Evolutionary conservation across 495 filamentous ascomycete species (phyloP).

Genomic region (Ascobolus immersus): DNA sequence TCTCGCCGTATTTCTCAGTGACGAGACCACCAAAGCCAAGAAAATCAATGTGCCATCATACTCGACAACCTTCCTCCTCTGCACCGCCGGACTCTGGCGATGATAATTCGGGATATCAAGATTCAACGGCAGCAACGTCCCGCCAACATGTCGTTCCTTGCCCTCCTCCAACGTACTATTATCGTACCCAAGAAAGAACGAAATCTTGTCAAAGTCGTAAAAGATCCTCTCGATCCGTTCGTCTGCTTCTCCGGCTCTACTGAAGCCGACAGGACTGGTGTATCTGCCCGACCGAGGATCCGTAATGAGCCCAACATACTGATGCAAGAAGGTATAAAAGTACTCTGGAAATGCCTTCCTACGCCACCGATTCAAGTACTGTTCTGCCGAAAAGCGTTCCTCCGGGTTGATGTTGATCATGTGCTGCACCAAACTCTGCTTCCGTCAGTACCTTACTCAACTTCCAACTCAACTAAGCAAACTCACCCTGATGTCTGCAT

Average conservation of each 20-base stretch:
- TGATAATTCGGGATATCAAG: constrained; percentile 71
- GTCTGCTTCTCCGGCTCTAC: constrained; percentile 28
- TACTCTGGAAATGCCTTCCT: constrained; percentile 80
- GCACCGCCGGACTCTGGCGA: constrained; percentile 25
- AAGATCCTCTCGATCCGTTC: constrained; percentile 81
- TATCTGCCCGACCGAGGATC: constrained; percentile 64
- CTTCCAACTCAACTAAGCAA: neutral
- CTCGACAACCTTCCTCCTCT: constrained; percentile 20
- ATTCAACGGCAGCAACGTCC: constrained; percentile 41
- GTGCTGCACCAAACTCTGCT: constrained; percentile 37
- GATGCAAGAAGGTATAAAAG: constrained; percentile 89
- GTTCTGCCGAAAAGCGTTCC: constrained; percentile 73
- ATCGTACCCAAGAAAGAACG: constrained; percentile 62
- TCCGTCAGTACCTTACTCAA: neutral
- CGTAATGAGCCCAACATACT: constrained; percentile 89
- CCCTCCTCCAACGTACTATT: constrained; percentile 17
- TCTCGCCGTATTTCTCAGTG: constrained; percentile 65
- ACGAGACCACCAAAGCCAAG: constrained; percentile 62
- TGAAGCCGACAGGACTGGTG: constrained; percentile 41
- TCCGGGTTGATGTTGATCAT: constrained; percentile 92
- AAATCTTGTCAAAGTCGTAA: constrained; percentile 91
- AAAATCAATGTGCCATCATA: constrained; percentile 92
- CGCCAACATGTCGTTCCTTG: constrained; percentile 4
- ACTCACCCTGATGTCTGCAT: constrained; percentile 52
- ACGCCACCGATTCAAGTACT: constrained; percentile 82